Evolutionary conservation across 2,329 filamentous ascomycete genomes (phyloP).

Genomic region (Talaromyces sp.): DNA sequence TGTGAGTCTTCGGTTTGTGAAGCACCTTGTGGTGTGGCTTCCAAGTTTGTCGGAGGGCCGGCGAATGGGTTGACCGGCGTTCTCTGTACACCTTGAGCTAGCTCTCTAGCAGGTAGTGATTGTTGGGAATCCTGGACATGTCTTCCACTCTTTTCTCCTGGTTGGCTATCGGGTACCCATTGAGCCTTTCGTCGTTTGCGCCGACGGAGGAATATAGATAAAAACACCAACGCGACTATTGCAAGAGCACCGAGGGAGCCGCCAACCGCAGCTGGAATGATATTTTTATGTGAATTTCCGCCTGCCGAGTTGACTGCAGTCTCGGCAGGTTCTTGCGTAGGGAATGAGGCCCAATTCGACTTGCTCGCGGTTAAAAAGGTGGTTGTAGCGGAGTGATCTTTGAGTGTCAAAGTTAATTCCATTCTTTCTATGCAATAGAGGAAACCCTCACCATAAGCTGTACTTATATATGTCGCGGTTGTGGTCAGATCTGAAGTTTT

Average conservation of each 20-base stretch:
- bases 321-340: constrained; percentile 3
- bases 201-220: constrained; percentile 8
- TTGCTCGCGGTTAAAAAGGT: neutral
- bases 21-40: neutral
- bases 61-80: neutral
- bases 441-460: constrained; percentile 5
- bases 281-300: neutral
- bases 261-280: constrained; percentile 7
- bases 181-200: constrained; percentile 3
- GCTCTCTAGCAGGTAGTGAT: neutral
- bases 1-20: neutral
- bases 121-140: neutral
- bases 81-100: neutral
- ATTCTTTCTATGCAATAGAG: neutral
- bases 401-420: neutral
- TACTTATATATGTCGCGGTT: neutral
- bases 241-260: constrained; percentile 8
- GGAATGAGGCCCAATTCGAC: neutral
- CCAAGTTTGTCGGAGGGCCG: neutral
- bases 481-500: neutral
- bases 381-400: neutral
- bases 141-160: neutral
- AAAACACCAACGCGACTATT: constrained; percentile 3
- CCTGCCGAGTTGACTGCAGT: neutral
- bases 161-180: neutral